phyloP scores from a whole-genome alignment of 2,329 filamentous ascomycete genomes.

The Trichoderma hamatum region DNA sequence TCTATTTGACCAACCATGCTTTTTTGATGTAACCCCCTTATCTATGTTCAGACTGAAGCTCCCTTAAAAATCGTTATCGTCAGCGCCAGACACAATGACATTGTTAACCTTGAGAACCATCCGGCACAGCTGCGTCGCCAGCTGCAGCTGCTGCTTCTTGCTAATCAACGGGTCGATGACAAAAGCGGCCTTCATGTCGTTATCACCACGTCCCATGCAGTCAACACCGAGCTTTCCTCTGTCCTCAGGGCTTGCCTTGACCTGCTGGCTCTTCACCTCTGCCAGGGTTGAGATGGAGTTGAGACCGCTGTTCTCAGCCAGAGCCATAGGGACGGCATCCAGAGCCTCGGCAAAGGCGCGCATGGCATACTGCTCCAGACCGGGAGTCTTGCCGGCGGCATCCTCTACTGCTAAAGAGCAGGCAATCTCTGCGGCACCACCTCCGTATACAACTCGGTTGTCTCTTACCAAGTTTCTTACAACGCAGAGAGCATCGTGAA shows the following conservation, averaged over 20 bases:
- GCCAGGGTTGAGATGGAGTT: constrained; percentile 95
- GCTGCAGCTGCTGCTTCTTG: constrained; percentile 94
- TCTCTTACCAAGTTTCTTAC: constrained; percentile 95
- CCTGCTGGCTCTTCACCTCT: constrained; percentile 93
- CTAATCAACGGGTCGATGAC: constrained; percentile 98
- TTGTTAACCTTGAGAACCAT: constrained; percentile 99
- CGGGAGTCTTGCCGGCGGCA: constrained; percentile 89
- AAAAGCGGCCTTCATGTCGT: constrained; percentile 97
- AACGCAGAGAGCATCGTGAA: constrained; percentile 96
- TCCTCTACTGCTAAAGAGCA: constrained; percentile 96
- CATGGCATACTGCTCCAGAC: constrained; percentile 99
- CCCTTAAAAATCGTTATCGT: constrained; percentile 81
- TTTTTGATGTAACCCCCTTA: constrained; percentile 35
- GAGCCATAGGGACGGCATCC: constrained; percentile 89
- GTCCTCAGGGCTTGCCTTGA: constrained; percentile 63
- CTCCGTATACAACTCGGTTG: constrained; percentile 96
- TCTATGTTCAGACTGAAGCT: constrained; percentile 28
- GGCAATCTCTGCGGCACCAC: constrained; percentile 94
- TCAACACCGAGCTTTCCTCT: constrained; percentile 82
- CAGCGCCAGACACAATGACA: constrained; percentile 86
- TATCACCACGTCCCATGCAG: constrained; percentile 94
- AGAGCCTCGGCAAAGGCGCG: constrained; percentile 95
- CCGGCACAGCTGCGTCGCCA: constrained; percentile 94
- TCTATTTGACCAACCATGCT: constrained; percentile 31
- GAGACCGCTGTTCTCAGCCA: constrained; percentile 95